Evolutionary conservation across 2,329 filamentous ascomycete genomes (phyloP), one percentile per base, ranked within the genome.

Genomic region (Phaeosphaeriaceae sp.): DNA sequence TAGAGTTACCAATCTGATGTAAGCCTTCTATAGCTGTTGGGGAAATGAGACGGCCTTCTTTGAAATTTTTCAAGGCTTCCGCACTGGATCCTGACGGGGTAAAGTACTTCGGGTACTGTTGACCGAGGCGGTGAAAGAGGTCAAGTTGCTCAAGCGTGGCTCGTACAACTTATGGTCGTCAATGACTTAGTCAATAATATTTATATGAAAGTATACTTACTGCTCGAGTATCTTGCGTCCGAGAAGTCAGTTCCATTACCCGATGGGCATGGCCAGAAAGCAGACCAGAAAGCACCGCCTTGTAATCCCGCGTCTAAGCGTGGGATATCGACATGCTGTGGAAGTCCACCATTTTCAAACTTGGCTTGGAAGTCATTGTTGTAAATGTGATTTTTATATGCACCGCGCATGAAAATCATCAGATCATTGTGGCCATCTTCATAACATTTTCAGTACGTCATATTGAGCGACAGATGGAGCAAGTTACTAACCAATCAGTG

Each of bases 211-310:
- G 11, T 26, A 15, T 16, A 64, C 81, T 69, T 74, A 89, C 87
- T 87, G 6, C 80, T 72, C 5, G 82, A 83, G 66, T 92, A 92
- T 64, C 85, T 88, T 44, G 80, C 82, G 63, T 92, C 83, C 0
- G 87, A 88, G 65, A 90, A 92, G 72, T 95, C 85, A 4, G 81
- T 81, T 38, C 84, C 85, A 63, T 93, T 85, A 21, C 38, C 52
- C 6, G 49, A 18, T 0, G 92, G 92, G 66, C 92, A 97, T 0
- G 84, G 83, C 33, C 88, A 85, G 64, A 82, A 97, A 8, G 94
- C 90, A 68, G 88, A 92, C 93, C 92, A 97, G 71, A 97, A 97
- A n/a, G 89, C 87, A 46, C 92, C 93, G 32, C 92, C 92, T 54
- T 87, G 85, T 59, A 81, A 79, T 1, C 92, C 92, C 41, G 83